Percentiles rank a stretch among this genome's conserved stretches.
Evolutionary conservation across 192 early-diverging fungal species (phyloP).

Genomic region (Cladochytrium replicatum): DNA sequence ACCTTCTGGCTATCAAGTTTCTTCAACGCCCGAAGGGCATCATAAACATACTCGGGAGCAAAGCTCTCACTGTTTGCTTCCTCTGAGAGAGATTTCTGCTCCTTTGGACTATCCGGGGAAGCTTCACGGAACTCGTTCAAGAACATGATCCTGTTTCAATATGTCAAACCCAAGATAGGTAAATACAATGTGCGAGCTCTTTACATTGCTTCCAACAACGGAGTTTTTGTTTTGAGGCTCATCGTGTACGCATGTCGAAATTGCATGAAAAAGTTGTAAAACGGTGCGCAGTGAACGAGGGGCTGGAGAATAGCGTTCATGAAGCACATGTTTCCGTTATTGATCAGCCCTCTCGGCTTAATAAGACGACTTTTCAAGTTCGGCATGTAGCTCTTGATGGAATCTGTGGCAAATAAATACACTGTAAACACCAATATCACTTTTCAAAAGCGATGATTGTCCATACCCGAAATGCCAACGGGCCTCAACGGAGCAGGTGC

Average conservation of each 20-base stretch:
- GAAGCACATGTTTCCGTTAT: conserved; percentile 97
- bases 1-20: conserved; percentile 72
- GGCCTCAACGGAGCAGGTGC: too few species aligned
- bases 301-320: conserved; percentile 97
- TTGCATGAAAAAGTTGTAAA: conserved; percentile 73
- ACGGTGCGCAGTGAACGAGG: conserved; percentile 81
- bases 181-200: conserved; percentile 14
- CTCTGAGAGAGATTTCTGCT: conserved; percentile 9
- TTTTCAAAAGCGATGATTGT: too few species aligned
- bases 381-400: too few species aligned
- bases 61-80: too few species aligned
- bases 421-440: too few species aligned
- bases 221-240: conserved; percentile 65
- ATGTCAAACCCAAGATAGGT: neutral
- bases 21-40: conserved; percentile 70
- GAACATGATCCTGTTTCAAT: conserved; percentile 46
- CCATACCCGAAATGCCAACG: too few species aligned
- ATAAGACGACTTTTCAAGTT: too few species aligned
- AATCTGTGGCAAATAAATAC: too few species aligned
- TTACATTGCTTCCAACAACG: conserved; percentile 78
- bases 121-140: conserved; percentile 45
- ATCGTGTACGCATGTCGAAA: conserved; percentile 56
- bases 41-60: conserved; percentile 89
- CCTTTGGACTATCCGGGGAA: conserved; percentile 8
- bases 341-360: conserved; percentile 84